Conservation (phyloP, 2,329 filamentous ascomycete species). For the Exophiala spinifera region DNA sequence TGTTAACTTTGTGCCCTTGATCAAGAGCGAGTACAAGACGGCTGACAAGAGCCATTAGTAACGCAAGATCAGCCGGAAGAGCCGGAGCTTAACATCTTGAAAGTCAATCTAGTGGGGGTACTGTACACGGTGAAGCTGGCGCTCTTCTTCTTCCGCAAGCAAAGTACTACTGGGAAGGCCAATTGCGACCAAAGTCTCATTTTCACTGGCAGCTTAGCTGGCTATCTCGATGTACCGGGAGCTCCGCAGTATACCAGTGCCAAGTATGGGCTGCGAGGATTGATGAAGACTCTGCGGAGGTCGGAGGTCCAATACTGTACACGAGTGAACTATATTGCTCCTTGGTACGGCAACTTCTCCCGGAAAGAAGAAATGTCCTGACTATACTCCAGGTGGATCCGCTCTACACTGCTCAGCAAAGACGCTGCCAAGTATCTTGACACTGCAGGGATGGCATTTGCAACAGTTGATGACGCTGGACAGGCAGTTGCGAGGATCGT, state of each 20-base stretch:
- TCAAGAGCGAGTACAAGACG: no score
- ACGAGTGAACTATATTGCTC: constrained; percentile 49
- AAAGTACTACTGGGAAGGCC: constrained; percentile 21
- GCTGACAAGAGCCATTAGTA: no score
- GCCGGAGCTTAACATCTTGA: constrained; percentile 26
- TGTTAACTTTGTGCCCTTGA: no score
- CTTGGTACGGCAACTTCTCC: constrained; percentile 34
- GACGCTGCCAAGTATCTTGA: no score
- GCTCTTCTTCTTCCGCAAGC: constrained; percentile 45
- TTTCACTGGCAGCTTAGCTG: constrained; percentile 34
- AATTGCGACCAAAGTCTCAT: constrained; percentile 33
- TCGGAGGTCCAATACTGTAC: constrained; percentile 39
- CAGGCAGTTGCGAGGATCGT: no score
- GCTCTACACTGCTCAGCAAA: no score
- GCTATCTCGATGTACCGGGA: constrained; percentile 42
- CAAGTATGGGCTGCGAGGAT: constrained; percentile 45
- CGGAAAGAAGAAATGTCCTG: no score
- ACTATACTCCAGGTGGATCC: no score
- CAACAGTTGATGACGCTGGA: no score
- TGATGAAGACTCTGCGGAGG: constrained; percentile 43
- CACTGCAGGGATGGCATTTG: no score
- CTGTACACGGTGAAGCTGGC: constrained; percentile 49
- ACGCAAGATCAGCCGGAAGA: neutral
- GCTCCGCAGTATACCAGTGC: constrained; percentile 43
- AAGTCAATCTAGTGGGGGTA: constrained; percentile 43